Evolutionary conservation across 208 protist genomes (phyloP), one percentile per base, ranked within the genome.

Genomic region (Strigomonas galati): DNA sequence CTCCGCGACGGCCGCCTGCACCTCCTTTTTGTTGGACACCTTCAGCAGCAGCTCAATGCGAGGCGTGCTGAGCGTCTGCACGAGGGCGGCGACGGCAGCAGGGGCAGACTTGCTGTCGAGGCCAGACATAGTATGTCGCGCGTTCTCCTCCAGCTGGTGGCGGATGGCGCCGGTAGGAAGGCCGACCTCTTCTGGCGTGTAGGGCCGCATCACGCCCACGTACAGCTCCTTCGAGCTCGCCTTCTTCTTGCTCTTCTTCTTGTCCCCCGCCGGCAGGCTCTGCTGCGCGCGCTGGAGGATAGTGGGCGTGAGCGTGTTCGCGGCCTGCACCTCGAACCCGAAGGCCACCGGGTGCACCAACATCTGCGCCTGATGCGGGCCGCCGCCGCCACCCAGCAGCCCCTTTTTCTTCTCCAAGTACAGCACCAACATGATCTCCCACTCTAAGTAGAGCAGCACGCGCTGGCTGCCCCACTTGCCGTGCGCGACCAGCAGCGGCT

Each of bases 391-490:
- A 30, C 35, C 55, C 15, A 21, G 28, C 19, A 30, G 28, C 1
- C 28, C 28, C 23, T 62, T 62, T 52, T 62, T 81, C 72, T 78
- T 81, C 60, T 89, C 82, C 61, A 92, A 91, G 65, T 81, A 85
- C 28, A 95, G 56, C 52, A 95, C 80, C 60, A 93, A 72, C 62
- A 92, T 78, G 32, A 89, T 79, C 67, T 87, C 76, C 79, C 89
- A 94, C 76, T 94, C 85, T 19, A 94, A 63, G 28, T 81, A 80
- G 21, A 94, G 69, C n/a, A 75, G 71, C 21, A 94, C 81, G 61
- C 72, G 78, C 73, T 91, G 85, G 21, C 60, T 27, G 2, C 76
- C 74, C 79, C 84, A 92, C 58, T 83, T 84, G 28, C 89, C 89
- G 26, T 81, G 77, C 12, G 76, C 79, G 10, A 92, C 72, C 32